These are phyloP conservation scores for Suhomyces wounanorum DNA, from an alignment of 1,139 yeast genomes.

Conservation along the genomic window DNA sequence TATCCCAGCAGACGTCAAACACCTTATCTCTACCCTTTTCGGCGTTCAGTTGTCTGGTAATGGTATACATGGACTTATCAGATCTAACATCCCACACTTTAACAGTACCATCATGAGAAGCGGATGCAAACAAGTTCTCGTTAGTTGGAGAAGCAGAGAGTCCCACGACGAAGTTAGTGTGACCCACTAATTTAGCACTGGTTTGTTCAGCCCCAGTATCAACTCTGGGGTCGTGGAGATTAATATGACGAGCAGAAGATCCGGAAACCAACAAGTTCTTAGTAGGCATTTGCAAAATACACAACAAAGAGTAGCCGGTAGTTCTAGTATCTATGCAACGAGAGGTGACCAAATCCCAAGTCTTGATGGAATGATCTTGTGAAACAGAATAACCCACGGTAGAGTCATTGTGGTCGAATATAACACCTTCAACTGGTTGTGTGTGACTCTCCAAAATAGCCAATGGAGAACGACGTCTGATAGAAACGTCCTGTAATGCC, in stretches of 20 bases:
- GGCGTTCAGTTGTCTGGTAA: conserved; percentile 58
- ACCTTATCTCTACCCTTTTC: conserved; percentile 58
- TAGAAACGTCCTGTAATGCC: conserved; percentile 74
- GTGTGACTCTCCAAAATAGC: conserved; percentile 76
- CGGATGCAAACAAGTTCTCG: conserved; percentile 81
- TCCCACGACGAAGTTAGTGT: conserved; percentile 85
- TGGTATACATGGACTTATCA: conserved; percentile 80
- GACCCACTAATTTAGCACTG: conserved; percentile 78
- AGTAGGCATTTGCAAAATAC: conserved; percentile 67
- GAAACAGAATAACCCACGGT: conserved; percentile 92
- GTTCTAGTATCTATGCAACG: conserved; percentile 84
- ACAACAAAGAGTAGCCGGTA: conserved; percentile 83
- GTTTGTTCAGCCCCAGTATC: conserved; percentile 40
- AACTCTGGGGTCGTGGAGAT: conserved; percentile 85
- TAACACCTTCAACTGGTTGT: conserved; percentile 84
- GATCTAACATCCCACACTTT: conserved; percentile 96
- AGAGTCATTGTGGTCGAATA: conserved; percentile 68
- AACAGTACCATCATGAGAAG: conserved; percentile 93
- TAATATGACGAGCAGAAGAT: conserved; percentile 93
- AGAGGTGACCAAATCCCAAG: conserved; percentile 92
- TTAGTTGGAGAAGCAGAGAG: conserved; percentile 73
- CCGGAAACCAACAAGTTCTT: conserved; percentile 82
- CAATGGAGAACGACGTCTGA: conserved; percentile 80
- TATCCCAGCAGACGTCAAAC: conserved; percentile 85
- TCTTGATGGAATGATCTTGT: conserved; percentile 90